A percentile compares a stretch with the other conserved stretches of the same genome.
Evolutionary conservation across 495 filamentous ascomycete species (phyloP).

Genomic region (Lichenothelia convexa): DNA sequence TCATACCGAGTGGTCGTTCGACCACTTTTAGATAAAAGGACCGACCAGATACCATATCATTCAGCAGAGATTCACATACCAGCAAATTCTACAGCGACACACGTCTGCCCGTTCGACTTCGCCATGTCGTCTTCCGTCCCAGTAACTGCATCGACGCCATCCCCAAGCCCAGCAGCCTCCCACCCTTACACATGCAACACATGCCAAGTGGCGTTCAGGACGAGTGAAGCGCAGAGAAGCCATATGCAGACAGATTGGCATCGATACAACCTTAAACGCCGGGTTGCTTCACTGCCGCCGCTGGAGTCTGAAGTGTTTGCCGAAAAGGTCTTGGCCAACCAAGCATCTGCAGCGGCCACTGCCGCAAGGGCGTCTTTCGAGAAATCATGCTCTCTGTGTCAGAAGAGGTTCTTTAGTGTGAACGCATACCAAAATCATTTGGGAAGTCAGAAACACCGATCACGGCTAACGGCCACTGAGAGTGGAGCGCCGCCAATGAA

Average conservation of each 20-base stretch:
- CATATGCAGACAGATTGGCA: slow-evolving; percentile 99
- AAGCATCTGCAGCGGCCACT: slow-evolving; percentile 63
- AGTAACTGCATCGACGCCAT: neutral
- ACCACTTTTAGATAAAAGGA: too few relatives aligned
- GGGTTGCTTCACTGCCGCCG: slow-evolving; percentile 78
- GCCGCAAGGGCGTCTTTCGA: slow-evolving; percentile 83
- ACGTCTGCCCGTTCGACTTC: too few relatives aligned
- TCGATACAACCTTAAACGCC: slow-evolving; percentile 93
- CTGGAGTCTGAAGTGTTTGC: slow-evolving; percentile 85
- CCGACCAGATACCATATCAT: too few relatives aligned
- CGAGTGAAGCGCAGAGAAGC: slow-evolving; percentile 75
- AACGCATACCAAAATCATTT: slow-evolving; percentile 91
- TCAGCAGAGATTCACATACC: too few relatives aligned
- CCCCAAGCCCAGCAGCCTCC: too few relatives aligned
- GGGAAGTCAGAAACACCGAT: slow-evolving; percentile 76
- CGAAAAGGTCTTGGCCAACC: slow-evolving; percentile 89
- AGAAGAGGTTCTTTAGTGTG: slow-evolving; percentile 87
- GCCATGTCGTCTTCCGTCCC: neutral
- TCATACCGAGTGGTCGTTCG: too few relatives aligned
- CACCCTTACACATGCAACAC: slow-evolving; percentile 97
- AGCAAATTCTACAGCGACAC: too few relatives aligned
- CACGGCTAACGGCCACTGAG: slow-evolving; percentile 34
- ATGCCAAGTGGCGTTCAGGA: slow-evolving; percentile 89
- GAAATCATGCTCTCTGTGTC: slow-evolving; percentile 61
- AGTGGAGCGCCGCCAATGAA: slow-evolving; percentile 14